Evolutionary conservation across 306 rosid species (phyloP).

Genomic region (Acacia acuminata): DNA sequence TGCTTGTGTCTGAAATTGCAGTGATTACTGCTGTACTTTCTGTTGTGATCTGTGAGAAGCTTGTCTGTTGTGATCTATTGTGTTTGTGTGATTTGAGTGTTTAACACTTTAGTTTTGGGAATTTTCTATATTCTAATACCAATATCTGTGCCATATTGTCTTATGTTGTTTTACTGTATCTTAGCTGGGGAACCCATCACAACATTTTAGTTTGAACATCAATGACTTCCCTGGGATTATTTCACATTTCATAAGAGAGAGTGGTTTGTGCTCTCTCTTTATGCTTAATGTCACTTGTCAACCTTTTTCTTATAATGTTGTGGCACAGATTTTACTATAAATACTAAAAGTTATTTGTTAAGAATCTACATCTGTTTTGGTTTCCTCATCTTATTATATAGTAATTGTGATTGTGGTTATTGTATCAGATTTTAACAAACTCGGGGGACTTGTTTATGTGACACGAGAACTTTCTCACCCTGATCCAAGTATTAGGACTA

Average conservation of each 20-base stretch:
- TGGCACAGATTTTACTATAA: background rate
- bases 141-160: background rate
- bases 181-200: background rate
- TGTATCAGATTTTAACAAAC: constrained; percentile 65
- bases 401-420: constrained; percentile 32
- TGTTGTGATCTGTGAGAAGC: background rate
- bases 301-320: background rate
- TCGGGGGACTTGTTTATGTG: constrained; percentile 71
- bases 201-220: background rate
- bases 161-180: background rate
- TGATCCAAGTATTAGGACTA: constrained; percentile 61
- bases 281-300: constrained; percentile 6
- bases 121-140: background rate
- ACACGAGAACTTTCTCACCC: constrained; percentile 56
- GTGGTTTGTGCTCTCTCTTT: background rate
- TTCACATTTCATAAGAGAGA: background rate
- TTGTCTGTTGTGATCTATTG: background rate
- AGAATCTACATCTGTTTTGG: constrained; percentile 23
- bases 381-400: constrained; percentile 10
- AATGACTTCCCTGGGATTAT: constrained; percentile 3
- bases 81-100: background rate
- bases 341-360: background rate
- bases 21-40: background rate
- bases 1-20: background rate
- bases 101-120: background rate